Percentiles rank a stretch among this genome's conserved stretches.
Evolutionary conservation across 768 basidiomycete species (phyloP).

Genomic region (Collybia sordida): DNA sequence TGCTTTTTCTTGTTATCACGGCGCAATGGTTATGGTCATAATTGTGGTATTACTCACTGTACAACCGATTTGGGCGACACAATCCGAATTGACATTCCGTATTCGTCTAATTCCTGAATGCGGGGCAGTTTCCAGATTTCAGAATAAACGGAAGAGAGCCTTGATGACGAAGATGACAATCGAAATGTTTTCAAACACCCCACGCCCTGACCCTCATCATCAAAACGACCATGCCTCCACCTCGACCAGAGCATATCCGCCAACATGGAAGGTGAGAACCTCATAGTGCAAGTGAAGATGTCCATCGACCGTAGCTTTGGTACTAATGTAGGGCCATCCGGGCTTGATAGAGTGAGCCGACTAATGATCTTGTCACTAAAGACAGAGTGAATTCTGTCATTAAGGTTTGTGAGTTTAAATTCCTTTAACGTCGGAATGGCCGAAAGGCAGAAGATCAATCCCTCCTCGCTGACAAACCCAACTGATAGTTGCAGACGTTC

Average conservation of each 20-base stretch:
- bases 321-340: not conserved
- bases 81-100: not conserved
- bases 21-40: not conserved
- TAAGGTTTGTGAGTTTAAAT: conserved; percentile 4
- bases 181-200: not conserved
- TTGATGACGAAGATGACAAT: not conserved
- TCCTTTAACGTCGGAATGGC: conserved; percentile 4
- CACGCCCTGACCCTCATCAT: not conserved
- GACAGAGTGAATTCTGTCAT: conserved; percentile 8
- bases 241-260: conserved; percentile 10
- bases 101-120: not conserved
- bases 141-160: not conserved
- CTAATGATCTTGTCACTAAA: conserved; percentile 4
- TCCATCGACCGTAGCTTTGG: conserved; percentile 6
- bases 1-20: no score
- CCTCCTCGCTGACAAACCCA: conserved; percentile 2
- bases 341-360: not conserved
- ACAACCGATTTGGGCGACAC: no score
- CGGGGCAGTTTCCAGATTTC: not conserved
- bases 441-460: conserved; percentile 5
- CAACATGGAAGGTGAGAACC: conserved; percentile 2
- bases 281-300: conserved; percentile 4
- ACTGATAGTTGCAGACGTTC: conserved; percentile 3
- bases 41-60: not conserved
- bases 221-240: not conserved